Evolutionary conservation across 2,329 filamentous ascomycete genomes (phyloP), one percentile per base, ranked within the genome.

Genomic region (Aureobasidium pullulans): DNA sequence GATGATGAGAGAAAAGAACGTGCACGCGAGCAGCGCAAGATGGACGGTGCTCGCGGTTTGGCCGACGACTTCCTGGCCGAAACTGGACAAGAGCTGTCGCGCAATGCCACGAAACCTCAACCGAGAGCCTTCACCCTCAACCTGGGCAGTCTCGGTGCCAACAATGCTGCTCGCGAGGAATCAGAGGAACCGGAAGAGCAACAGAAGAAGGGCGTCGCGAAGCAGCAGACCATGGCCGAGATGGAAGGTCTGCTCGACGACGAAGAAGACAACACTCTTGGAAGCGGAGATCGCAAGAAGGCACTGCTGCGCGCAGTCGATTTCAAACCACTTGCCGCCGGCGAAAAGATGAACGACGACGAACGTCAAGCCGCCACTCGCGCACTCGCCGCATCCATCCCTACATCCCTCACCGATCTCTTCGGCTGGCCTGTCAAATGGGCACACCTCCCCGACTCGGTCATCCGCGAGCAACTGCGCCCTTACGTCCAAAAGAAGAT

Each of bases 401-500:
- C 94, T 0, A 87, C 85, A 13, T 88, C 94, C 69, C 90, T 88
- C 71, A 85, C 88, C 2, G 53, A 57, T 9, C 79, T 99, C 3
- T 99, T 93, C 90, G 83, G 81, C n/a, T 97, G 91, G 90, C 78
- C 87, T 16, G 85, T 99, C 71, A 89, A 92, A 67, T 99, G 94
- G 94, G 88, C 95, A 54, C 90, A 86, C 73, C 81, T 99, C 71
- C 89, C 95, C 70, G 87, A 94, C 62, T 79, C 81, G 15, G 82
- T 94, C 43, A 84, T 97, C 61, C 83, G 84, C 62, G 89, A 95
- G 64, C 92, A 96, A 71, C 84, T 99, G 66, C 85, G 89, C 68
- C 92, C 93, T 32, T 99, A 96, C 76, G 90, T 97, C 60, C 91
- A 96, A 78, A 96, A 96, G 82, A 99, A 97, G 81, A 90, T 97